A percentile compares a stretch with the other conserved stretches of the same genome.
Evolutionary conservation across 129 eudicot genomes (phyloP).

Genomic region (Cynara cardunculus): DNA sequence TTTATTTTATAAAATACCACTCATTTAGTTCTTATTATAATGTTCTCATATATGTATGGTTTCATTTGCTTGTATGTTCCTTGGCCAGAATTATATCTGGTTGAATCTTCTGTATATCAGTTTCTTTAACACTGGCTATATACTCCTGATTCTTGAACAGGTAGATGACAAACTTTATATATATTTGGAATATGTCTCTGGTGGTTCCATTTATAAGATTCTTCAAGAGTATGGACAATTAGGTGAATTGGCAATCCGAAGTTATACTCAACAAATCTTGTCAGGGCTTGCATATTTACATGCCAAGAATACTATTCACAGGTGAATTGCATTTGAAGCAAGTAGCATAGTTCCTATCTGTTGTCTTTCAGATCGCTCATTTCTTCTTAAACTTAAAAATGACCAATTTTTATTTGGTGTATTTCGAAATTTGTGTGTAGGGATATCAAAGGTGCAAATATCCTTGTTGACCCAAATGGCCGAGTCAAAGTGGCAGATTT

Average conservation of each 20-base stretch:
- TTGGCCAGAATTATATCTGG: no score
- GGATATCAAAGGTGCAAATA: slow-evolving; percentile 95
- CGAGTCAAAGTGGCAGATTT: slow-evolving; percentile 91
- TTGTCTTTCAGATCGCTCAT: background rate
- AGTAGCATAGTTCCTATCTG: background rate
- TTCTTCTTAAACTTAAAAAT: background rate
- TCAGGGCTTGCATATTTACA: slow-evolving; percentile 93
- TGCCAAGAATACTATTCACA: slow-evolving; percentile 74
- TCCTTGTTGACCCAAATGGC: slow-evolving; percentile 94
- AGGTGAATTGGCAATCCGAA: slow-evolving; percentile 82
- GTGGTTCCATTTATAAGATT: slow-evolving; percentile 89
- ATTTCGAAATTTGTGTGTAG: slow-evolving; percentile 31
- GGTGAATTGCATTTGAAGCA: slow-evolving; percentile 31
- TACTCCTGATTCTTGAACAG: slow-evolving; percentile 34
- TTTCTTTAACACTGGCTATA: background rate
- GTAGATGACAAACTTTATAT: slow-evolving; percentile 85
- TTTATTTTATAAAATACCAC: no score
- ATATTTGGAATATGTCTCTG: slow-evolving; percentile 89
- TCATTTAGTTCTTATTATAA: no score
- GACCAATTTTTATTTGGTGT: slow-evolving; percentile 3
- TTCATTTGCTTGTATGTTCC: no score
- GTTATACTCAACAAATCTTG: slow-evolving; percentile 81
- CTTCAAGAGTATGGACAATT: slow-evolving; percentile 81
- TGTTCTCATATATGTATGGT: no score
- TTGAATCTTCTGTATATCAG: background rate